Evolutionary conservation across 78 protist genomes (phyloP), one percentile per base, ranked within the genome.

Genomic region (Capsaspora owczarzaki): DNA sequence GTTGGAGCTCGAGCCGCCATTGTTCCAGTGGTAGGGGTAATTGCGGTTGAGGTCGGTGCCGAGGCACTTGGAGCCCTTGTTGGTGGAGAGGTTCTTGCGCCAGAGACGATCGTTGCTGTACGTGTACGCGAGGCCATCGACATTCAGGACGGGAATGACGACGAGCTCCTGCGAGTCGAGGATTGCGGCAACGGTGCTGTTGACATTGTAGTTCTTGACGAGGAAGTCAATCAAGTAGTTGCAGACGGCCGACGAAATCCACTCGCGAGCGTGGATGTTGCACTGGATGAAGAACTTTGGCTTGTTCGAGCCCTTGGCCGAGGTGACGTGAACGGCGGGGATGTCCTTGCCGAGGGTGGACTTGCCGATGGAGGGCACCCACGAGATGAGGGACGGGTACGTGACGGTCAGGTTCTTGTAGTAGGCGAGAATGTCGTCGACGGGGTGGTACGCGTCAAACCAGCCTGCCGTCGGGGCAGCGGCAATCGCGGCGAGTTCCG

Each of bases 41-140:
- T 85, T 85, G 63, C 83, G 46, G 79, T 79, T 79, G 49, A 68
- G 41, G 16, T 79, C 75, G 35, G n/a, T n/a, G 14, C 88, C 88
- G 40, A 0, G 31, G 68, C 87, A 85, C 25, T 41, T 0, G 49
- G 83, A 10, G n/a, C 70, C 79, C 1, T 14, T 22, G 51, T 79
- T 85, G 51, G 46, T 14, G 51, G 0, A 0, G 46, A 86, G 61
- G 74, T 61, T 85, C 71, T 85, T 85, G 37, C 88, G 61, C 88
- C 88, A 85, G 69, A 85, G 20, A 14, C 88, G 68, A 35, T 68
- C 78, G 63, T 1, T 22, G 44, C 84, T 71, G 69, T 68, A 71
- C 8, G 88, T 43, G 70, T 76, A 75, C 25, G n/a, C 76, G 42
- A 71, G 82, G 29, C 88, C 88, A 27, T 85, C 88, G n/a, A 76